A percentile compares a stretch with the other conserved stretches of the same genome.
These are phyloP conservation scores for Camelina laxa DNA, from an alignment of 345 rosid genomes.

Conservation along the genomic window DNA sequence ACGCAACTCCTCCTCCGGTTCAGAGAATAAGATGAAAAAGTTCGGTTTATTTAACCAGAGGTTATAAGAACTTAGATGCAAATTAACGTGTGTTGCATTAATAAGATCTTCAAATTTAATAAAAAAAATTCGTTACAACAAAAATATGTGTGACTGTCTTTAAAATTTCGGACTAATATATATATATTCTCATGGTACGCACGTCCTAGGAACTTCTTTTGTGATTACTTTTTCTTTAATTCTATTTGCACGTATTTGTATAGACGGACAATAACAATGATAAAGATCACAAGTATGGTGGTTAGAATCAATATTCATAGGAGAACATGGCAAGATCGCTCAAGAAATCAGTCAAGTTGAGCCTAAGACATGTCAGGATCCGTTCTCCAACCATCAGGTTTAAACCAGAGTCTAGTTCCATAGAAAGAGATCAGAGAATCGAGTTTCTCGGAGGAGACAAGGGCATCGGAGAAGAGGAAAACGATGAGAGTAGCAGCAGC, in stretches of 20 bases:
- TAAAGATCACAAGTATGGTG: background rate
- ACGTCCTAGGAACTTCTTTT: conserved; percentile 30
- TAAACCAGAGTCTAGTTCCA: conserved; percentile 39
- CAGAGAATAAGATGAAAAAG: background rate
- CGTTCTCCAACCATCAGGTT: conserved; percentile 51
- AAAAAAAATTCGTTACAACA: conserved; percentile 9
- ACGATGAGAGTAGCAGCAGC: conserved; percentile 10
- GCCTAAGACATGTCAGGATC: conserved; percentile 42
- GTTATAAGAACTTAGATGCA: background rate
- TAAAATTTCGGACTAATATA: background rate
- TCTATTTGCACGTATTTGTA: conserved; percentile 14
- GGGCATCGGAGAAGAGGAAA: conserved; percentile 10
- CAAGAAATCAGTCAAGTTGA: conserved; percentile 52
- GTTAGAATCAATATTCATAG: conserved; percentile 5
- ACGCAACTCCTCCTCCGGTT: conserved; percentile 13
- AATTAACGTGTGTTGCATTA: conserved; percentile 30
- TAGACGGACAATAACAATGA: background rate
- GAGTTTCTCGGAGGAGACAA: conserved; percentile 52
- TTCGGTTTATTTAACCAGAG: background rate
- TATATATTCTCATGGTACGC: conserved; percentile 29
- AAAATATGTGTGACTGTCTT: background rate
- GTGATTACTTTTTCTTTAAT: background rate
- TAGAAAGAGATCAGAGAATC: conserved; percentile 51
- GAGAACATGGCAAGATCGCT: conserved; percentile 43
- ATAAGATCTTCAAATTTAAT: conserved; percentile 6